phyloP scores from a whole-genome alignment of 306 rosid genomes.

The Lithocarpus polystachyus region DNA sequence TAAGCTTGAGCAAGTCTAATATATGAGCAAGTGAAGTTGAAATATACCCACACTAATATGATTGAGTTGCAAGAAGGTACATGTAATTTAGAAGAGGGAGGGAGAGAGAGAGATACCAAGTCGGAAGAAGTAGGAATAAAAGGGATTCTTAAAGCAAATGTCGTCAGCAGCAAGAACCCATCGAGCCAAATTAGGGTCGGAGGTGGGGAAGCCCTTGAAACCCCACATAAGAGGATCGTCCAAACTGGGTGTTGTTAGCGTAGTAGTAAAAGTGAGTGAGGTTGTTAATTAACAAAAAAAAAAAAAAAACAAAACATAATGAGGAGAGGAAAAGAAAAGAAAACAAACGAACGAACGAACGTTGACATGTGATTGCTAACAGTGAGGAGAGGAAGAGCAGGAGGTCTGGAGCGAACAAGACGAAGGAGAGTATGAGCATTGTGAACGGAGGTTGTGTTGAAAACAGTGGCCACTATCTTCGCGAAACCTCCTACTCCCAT shows the following conservation, averaged over 20 bases:
- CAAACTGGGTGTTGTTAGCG: constrained; percentile 24
- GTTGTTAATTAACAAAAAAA: no score
- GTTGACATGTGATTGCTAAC: constrained; percentile 97
- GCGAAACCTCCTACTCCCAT: constrained; percentile 65
- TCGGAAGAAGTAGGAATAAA: constrained; percentile 64
- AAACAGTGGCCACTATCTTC: constrained; percentile 48
- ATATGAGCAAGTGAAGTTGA: no score
- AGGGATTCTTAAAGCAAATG: constrained; percentile 62
- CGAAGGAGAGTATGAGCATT: constrained; percentile 73
- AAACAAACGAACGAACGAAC: no score
- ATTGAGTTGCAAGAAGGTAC: no score
- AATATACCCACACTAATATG: no score
- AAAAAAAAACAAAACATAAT: not conserved
- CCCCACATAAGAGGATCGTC: constrained; percentile 95
- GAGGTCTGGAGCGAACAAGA: constrained; percentile 66
- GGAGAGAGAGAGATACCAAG: constrained; percentile 40
- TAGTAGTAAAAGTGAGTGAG: no score
- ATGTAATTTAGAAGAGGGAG: no score
- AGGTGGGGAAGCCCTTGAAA: constrained; percentile 68
- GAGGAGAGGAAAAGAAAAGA: not conserved
- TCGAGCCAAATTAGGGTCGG: constrained; percentile 46
- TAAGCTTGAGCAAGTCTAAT: no score
- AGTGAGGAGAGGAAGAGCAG: constrained; percentile 78
- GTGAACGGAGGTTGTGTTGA: constrained; percentile 68
- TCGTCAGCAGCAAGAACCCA: constrained; percentile 93